Percentiles rank a stretch among this genome's conserved stretches.
phyloP scores from a whole-genome alignment of 768 basidiomycete genomes.

The Amanita molliuscula region DNA sequence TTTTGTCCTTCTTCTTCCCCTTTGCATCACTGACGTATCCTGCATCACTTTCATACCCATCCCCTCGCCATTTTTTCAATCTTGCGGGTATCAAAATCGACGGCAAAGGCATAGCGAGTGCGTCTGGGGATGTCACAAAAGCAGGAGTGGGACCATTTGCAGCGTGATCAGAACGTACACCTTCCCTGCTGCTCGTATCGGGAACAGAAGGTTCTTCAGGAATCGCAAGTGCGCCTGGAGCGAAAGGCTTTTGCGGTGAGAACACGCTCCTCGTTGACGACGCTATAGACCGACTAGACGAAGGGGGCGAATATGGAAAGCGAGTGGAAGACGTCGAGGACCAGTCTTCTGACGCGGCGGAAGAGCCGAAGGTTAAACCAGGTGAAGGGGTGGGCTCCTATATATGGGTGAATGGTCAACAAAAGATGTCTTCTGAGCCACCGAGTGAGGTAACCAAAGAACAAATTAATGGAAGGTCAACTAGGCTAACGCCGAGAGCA shows the following conservation, averaged over 20 bases:
- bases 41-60: constrained; percentile 45
- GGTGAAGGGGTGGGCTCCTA: constrained; percentile 19
- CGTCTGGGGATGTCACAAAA: constrained; percentile 14
- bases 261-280: not conserved
- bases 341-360: constrained; percentile 24
- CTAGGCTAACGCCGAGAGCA: constrained; percentile 1
- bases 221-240: constrained; percentile 8
- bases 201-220: constrained; percentile 2
- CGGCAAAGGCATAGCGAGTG: constrained; percentile 11
- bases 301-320: constrained; percentile 11
- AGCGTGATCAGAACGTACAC: not conserved
- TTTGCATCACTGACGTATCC: constrained; percentile 36
- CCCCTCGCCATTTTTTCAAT: constrained; percentile 24
- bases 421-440: constrained; percentile 4
- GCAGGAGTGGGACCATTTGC: not conserved
- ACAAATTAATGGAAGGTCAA: constrained; percentile 1
- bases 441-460: constrained; percentile 1
- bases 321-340: constrained; percentile 15
- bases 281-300: constrained; percentile 10
- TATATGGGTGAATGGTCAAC: constrained; percentile 5
- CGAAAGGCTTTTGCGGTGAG: constrained; percentile 4
- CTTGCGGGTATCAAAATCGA: constrained; percentile 21
- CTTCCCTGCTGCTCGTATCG: not conserved
- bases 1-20: constrained; percentile 3
- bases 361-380: constrained; percentile 22